Percentiles rank a stretch among this genome's conserved stretches.
Conservation (phyloP, 768 basidiomycete species). For the Hericium rajendrae region DNA sequence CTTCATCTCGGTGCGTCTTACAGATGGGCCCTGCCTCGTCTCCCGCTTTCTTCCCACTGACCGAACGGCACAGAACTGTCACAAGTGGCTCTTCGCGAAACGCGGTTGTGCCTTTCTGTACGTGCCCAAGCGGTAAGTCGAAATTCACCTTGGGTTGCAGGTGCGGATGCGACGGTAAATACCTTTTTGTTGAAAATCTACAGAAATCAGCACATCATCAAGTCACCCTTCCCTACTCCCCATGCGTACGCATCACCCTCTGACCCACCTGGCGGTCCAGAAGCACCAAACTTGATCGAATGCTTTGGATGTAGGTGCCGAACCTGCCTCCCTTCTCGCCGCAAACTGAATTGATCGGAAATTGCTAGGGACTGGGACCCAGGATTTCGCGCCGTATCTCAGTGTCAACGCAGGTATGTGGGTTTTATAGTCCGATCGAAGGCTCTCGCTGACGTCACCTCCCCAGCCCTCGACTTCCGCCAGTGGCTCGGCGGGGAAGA, state of each 20-base stretch:
- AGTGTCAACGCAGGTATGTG: constrained; percentile 43
- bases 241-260: constrained; percentile 39
- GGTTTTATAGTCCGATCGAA: neutral
- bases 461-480: constrained; percentile 62
- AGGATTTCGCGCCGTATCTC: constrained; percentile 43
- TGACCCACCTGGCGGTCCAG: constrained; percentile 23
- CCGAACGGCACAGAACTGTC: constrained; percentile 47
- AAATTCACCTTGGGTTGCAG: too few relatives aligned
- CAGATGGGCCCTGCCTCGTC: neutral
- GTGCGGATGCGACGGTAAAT: too few relatives aligned
- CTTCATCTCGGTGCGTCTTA: constrained; percentile 54
- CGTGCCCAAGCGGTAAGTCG: constrained; percentile 50
- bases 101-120: constrained; percentile 64
- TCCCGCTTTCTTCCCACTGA: neutral
- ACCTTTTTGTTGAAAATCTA: too few relatives aligned
- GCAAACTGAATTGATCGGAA: neutral
- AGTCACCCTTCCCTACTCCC: constrained; percentile 49
- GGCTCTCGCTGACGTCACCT: neutral
- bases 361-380: constrained; percentile 51
- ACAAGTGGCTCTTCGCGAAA: constrained; percentile 78
- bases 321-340: neutral
- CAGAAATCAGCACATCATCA: constrained; percentile 54
- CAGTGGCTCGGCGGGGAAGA: constrained; percentile 66
- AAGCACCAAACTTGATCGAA: constrained; percentile 30
- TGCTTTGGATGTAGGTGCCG: constrained; percentile 42